Base-by-base conservation (phyloP, 768 basidiomycete genomes). In the Ephemerocybe angulata region DNA sequence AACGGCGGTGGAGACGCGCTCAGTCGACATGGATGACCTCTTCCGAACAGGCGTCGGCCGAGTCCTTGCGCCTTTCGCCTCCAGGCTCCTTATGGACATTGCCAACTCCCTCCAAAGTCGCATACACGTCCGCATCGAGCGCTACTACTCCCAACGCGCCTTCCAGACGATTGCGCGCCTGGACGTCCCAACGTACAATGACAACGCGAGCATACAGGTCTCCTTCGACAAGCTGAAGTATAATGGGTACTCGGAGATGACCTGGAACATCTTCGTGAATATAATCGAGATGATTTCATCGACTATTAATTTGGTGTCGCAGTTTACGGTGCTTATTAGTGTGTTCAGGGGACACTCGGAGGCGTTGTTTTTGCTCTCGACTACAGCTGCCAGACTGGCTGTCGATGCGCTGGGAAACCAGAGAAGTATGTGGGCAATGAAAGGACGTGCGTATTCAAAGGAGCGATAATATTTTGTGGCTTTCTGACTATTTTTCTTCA, bases 161-260 rank as follows among this genome's bases (percentile, higher is more conserved):
- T 89, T 89, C 65, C 71, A 74, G 27, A 83, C 85, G 8, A 78
- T 85, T 65, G 82, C 81, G n/a, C 80, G 89, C 3, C 77, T 92
- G 25, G 89, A 92, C 65, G 75, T 90, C 1, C 87, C 88, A 1
- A 89, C 89, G 0, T 90, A 82, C 55, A 78, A 84, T 52, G 86
- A 90, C 65, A 76, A 2, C 15, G 3, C 85, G 3, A 76, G 77
- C 8, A 72, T 89, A 7, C 85, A 85, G 59, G 73, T 79, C 22
- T 87, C 88, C 59, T 70, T 90, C 24, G 81, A 87, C 51, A 67
- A 78, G 25, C 74, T 77, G n/a, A 72, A 75, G 52, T 65, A 75
- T n/a, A 65, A 72, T 3, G 75, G 80, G 5, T 67, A 70, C 50
- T 72, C 72, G 5, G 79, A 73, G 41, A 74, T 86, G 30, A 84